phyloP scores from a whole-genome alignment of 768 basidiomycete species.

The Psilocybe subaeruginosa region DNA sequence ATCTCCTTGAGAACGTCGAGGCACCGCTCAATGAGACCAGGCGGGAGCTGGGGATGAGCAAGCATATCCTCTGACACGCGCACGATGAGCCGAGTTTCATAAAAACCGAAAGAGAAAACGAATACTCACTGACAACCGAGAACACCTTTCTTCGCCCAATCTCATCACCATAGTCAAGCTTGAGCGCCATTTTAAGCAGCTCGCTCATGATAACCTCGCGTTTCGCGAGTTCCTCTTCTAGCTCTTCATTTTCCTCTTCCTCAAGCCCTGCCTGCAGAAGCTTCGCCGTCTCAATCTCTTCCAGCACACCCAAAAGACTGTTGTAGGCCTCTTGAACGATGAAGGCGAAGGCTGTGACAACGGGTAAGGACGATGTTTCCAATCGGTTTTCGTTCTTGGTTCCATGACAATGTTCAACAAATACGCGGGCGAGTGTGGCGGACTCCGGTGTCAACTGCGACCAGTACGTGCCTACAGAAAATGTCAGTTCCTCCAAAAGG shows the following conservation, averaged over 20 bases:
- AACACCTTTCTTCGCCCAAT: slow-evolving; percentile 93
- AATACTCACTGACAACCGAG: slow-evolving; percentile 78
- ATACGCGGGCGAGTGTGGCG: slow-evolving; percentile 82
- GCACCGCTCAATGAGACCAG: slow-evolving; percentile 75
- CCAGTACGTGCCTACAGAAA: slow-evolving; percentile 67
- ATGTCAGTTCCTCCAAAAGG: slow-evolving; percentile 34
- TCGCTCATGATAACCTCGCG: slow-evolving; percentile 79
- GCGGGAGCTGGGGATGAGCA: slow-evolving; percentile 79
- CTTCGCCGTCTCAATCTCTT: slow-evolving; percentile 41
- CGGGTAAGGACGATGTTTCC: slow-evolving; percentile 74
- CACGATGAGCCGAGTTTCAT: background rate
- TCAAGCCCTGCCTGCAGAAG: slow-evolving; percentile 32
- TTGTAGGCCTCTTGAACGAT: slow-evolving; percentile 83
- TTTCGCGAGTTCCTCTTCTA: slow-evolving; percentile 64
- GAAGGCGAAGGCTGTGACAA: slow-evolving; percentile 92
- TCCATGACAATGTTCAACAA: slow-evolving; percentile 77
- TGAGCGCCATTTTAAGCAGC: slow-evolving; percentile 77
- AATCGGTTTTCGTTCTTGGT: slow-evolving; percentile 65
- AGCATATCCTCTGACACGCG: slow-evolving; percentile 77
- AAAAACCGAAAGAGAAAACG: background rate
- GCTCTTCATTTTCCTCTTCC: slow-evolving; percentile 47
- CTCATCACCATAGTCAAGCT: slow-evolving; percentile 92
- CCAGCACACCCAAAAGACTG: slow-evolving; percentile 41
- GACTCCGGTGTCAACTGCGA: slow-evolving; percentile 73
- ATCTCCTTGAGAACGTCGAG: slow-evolving; percentile 87